Conservation (phyloP, 179 eudicot genomes). For the Vitellaria paradoxa region DNA sequence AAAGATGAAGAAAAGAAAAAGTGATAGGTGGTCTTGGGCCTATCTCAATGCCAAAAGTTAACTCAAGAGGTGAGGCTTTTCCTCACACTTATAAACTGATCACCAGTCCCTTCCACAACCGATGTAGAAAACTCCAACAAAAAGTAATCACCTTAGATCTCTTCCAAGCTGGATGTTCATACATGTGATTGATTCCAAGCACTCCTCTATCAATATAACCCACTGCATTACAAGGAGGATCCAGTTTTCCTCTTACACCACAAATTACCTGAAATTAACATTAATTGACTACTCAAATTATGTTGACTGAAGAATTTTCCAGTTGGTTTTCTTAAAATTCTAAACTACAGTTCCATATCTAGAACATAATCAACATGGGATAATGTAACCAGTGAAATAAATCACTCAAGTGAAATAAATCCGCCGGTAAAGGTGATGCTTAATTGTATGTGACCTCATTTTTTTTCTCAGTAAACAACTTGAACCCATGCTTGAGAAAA, state of each 20-base stretch:
- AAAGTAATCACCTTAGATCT: slow-evolving; percentile 64
- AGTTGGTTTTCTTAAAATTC: background rate
- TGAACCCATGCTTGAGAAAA: background rate
- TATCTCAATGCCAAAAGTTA: too few species aligned
- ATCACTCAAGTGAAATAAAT: background rate
- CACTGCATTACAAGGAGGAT: slow-evolving; percentile 88
- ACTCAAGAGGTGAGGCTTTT: too few species aligned
- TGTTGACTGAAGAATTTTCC: background rate
- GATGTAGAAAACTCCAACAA: too few species aligned
- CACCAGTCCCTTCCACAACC: too few species aligned
- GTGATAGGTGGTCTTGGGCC: too few species aligned
- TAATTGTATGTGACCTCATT: background rate
- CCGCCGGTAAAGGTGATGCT: background rate
- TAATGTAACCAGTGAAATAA: slow-evolving; percentile 1
- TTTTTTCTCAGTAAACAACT: background rate
- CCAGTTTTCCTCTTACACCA: slow-evolving; percentile 67
- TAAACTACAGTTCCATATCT: background rate
- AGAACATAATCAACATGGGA: background rate
- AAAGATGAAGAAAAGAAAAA: slow-evolving; percentile 3
- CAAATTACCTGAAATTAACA: slow-evolving; percentile 50
- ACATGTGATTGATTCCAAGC: slow-evolving; percentile 76
- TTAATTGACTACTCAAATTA: background rate
- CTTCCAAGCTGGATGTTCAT: slow-evolving; percentile 84
- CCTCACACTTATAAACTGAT: too few species aligned
- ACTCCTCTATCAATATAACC: slow-evolving; percentile 77